Conservation (phyloP, 331 rosid genomes). For the Spiraea crenata region DNA sequence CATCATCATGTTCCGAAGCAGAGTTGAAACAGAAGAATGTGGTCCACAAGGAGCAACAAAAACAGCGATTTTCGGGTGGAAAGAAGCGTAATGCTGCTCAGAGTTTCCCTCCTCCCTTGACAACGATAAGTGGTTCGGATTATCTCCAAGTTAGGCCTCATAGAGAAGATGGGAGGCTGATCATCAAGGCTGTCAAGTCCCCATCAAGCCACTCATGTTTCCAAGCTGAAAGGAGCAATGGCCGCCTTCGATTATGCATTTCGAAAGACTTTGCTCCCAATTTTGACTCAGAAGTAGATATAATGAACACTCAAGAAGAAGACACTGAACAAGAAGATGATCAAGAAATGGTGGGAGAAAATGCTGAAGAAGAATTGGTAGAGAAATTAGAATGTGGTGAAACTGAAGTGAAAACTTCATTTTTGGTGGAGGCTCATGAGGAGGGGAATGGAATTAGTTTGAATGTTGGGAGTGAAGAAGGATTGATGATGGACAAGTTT, state of each 20-base stretch:
- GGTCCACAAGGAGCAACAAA: constrained; percentile 28
- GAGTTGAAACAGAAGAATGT: constrained; percentile 5
- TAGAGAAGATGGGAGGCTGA: constrained; percentile 73
- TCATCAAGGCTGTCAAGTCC: constrained; percentile 61
- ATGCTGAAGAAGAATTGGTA: background rate
- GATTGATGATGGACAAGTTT: constrained; percentile 30
- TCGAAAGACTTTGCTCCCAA: constrained; percentile 23
- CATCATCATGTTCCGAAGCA: constrained; percentile 12
- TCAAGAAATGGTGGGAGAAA: constrained; percentile 13
- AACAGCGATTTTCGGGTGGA: constrained; percentile 21
- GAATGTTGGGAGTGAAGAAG: constrained; percentile 25
- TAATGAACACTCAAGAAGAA: background rate
- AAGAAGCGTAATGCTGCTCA: constrained; percentile 25
- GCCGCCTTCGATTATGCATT: constrained; percentile 76
- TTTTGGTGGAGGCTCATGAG: constrained; percentile 13
- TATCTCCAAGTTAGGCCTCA: constrained; percentile 63
- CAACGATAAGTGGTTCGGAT: constrained; percentile 75
- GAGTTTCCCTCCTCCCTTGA: constrained; percentile 87
- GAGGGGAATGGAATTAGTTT: constrained; percentile 18
- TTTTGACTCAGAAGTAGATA: constrained; percentile 36
- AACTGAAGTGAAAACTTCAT: constrained; percentile 6
- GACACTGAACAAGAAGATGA: constrained; percentile 15
- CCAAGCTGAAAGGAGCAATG: constrained; percentile 70
- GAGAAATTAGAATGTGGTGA: constrained; percentile 6
- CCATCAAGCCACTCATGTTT: constrained; percentile 44